A percentile compares a stretch with the other conserved stretches of the same genome.
These are phyloP conservation scores for Fusarium armeniacum DNA, from an alignment of 2,329 filamentous ascomycete genomes.

Conservation along the genomic window DNA sequence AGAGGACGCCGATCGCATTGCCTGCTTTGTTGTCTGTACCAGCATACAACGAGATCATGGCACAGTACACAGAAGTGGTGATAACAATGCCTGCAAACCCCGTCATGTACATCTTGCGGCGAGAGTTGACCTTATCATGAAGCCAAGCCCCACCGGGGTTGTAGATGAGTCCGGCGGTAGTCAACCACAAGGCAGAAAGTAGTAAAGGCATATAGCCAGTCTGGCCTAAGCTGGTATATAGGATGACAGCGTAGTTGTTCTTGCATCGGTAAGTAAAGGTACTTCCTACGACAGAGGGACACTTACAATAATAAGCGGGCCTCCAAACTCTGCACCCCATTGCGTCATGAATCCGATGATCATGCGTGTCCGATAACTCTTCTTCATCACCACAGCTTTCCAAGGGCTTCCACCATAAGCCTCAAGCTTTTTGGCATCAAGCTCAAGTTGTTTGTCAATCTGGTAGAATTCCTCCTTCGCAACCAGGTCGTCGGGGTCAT, in stretches of 20 bases:
- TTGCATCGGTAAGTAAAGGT: constrained; percentile 18
- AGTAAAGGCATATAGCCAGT: constrained; percentile 58
- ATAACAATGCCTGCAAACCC: constrained; percentile 59
- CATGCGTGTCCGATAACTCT: constrained; percentile 65
- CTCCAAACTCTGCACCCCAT: constrained; percentile 67
- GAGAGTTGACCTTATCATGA: constrained; percentile 62
- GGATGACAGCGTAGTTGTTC: constrained; percentile 60
- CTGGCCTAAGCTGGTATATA: constrained; percentile 58
- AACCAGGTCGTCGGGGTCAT: constrained; percentile 56
- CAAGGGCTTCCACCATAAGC: constrained; percentile 58
- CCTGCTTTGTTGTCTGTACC: constrained; percentile 57
- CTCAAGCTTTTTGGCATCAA: constrained; percentile 59
- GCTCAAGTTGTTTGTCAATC: constrained; percentile 60
- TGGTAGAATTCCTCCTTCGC: constrained; percentile 64
- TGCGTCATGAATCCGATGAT: constrained; percentile 66
- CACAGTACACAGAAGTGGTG: constrained; percentile 54
- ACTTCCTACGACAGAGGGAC: accelerated
- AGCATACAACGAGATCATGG: constrained; percentile 55
- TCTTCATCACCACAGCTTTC: constrained; percentile 62
- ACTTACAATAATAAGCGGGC: constrained; percentile 65
- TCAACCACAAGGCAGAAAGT: constrained; percentile 58
- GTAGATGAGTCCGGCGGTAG: constrained; percentile 63
- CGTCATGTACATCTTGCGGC: constrained; percentile 60
- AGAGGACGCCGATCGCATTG: constrained; percentile 58
- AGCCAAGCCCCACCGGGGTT: constrained; percentile 65